phyloP scores from a whole-genome alignment of 768 basidiomycete genomes.

The Hericium rajendrae region DNA sequence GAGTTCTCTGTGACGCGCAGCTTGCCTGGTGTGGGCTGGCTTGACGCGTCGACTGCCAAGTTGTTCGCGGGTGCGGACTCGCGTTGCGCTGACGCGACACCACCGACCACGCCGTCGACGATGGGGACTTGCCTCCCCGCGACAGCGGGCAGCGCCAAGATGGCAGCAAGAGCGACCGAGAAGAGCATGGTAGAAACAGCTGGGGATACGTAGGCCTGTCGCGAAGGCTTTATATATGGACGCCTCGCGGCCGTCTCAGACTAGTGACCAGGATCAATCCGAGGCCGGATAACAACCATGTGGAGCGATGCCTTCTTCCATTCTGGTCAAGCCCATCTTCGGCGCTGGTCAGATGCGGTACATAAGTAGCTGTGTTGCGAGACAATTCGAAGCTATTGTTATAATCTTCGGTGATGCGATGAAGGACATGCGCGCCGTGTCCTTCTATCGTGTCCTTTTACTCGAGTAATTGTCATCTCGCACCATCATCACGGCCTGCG shows the following conservation, averaged over 20 bases:
- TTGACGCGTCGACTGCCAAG: neutral
- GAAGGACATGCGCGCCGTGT: neutral
- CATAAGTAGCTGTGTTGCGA: too few relatives aligned
- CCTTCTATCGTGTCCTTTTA: too few relatives aligned
- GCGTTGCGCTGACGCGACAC: conserved; percentile 19
- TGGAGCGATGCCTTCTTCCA: neutral
- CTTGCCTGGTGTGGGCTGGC: conserved; percentile 30
- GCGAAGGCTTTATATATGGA: neutral
- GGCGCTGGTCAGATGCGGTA: neutral
- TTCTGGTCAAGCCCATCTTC: neutral
- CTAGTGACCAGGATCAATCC: neutral
- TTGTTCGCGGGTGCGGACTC: neutral
- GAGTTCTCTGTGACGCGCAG: conserved; percentile 52
- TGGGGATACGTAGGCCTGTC: neutral
- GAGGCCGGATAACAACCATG: neutral
- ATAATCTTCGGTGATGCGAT: neutral
- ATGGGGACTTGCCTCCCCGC: conserved; percentile 35
- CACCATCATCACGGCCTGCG: too few relatives aligned
- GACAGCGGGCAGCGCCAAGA: conserved; percentile 14
- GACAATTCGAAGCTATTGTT: neutral
- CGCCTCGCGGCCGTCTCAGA: conserved; percentile 11
- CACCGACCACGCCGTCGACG: conserved; percentile 42
- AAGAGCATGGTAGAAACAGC: conserved; percentile 14
- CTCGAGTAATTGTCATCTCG: too few relatives aligned
- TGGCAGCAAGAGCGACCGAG: conserved; percentile 4